Evolutionary conservation across 1,284 basidiomycete genomes (phyloP), one percentile per base, ranked within the genome.

Genomic region (Pulveroboletus sp.): DNA sequence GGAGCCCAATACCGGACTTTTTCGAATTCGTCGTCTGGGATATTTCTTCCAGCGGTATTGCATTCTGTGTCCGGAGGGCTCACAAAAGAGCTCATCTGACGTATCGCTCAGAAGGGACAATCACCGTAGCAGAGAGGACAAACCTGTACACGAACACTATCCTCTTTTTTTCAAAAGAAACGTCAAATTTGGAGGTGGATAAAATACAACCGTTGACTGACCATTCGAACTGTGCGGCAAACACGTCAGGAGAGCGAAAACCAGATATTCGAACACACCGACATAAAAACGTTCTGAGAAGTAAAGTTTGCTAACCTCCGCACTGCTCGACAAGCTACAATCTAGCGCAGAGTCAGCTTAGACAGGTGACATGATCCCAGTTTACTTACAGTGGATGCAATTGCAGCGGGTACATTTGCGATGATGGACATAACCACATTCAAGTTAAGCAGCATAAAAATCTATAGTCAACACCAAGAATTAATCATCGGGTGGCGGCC

Each of bases 351-450:
- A 31, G n/a, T 57, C 35, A 68, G 50, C 22, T 24, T 25, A 15
- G 7, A 36, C 22, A 9, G 1, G 2, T n/a, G 0, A 10, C 15
- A 25, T 2, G 10, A n/a, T 20, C 8, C 5, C 14, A 1, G 11
- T 36, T 18, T n/a, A 38, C 81, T 63, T 62, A 87, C 86, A 12
- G 85, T 86, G 12, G 84, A 84, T 7, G 81, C 80, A 54, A 87
- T 81, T 12, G 86, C 86, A 44, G 87, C 86, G 4, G 87, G 87
- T 33, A 89, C 86, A 64, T 89, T 89, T 29, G 81, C 84, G 56
- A 89, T 86, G 68, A 89, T 84, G 20, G 83, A 86, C 86, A 89
- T 87, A 53, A 89, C 82, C 2, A 87, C 77, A 65, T 90, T 90
- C 43, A 90, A 71, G 69, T 89, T 78, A 26, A 88, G 68, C 26